Evolutionary conservation across 1,284 basidiomycete species (phyloP).

Genomic region (Phylloporus sp.): DNA sequence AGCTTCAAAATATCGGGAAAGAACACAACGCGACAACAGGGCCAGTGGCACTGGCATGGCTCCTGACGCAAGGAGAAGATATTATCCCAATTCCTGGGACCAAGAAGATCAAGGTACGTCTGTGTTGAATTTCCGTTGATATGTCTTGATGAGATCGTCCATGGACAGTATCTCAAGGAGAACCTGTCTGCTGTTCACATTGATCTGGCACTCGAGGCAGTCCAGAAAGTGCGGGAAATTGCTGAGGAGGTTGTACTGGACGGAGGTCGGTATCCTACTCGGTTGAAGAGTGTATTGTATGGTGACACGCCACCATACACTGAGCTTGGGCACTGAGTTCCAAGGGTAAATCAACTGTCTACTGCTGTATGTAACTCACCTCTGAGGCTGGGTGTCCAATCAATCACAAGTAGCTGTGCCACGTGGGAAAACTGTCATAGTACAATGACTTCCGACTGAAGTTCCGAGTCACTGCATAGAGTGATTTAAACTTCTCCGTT

Average conservation of each 20-base stretch:
- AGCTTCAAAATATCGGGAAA: slow-evolving; percentile 43
- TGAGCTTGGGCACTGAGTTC: background rate
- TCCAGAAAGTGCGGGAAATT: slow-evolving; percentile 42
- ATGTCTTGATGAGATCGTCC: background rate
- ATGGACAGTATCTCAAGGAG: slow-evolving; percentile 48
- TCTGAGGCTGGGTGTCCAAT: no score
- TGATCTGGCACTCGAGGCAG: slow-evolving; percentile 41
- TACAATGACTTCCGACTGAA: no score
- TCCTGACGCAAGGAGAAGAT: slow-evolving; percentile 48
- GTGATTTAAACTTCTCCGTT: no score
- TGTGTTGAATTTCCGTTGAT: background rate
- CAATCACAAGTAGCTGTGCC: no score
- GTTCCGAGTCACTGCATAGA: no score
- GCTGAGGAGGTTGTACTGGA: slow-evolving; percentile 36
- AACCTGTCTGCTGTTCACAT: slow-evolving; percentile 46
- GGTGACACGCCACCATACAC: slow-evolving; percentile 27
- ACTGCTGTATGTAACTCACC: no score
- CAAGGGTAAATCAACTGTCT: no score
- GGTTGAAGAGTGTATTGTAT: slow-evolving; percentile 7
- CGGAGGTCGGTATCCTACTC: slow-evolving; percentile 31
- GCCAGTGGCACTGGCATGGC: slow-evolving; percentile 58
- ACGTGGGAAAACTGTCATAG: no score
- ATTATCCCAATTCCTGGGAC: slow-evolving; percentile 46
- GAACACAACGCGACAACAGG: slow-evolving; percentile 46
- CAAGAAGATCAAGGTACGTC: slow-evolving; percentile 38